Base-by-base conservation (phyloP, 768 basidiomycete species). In the Boletus patriciae region DNA sequence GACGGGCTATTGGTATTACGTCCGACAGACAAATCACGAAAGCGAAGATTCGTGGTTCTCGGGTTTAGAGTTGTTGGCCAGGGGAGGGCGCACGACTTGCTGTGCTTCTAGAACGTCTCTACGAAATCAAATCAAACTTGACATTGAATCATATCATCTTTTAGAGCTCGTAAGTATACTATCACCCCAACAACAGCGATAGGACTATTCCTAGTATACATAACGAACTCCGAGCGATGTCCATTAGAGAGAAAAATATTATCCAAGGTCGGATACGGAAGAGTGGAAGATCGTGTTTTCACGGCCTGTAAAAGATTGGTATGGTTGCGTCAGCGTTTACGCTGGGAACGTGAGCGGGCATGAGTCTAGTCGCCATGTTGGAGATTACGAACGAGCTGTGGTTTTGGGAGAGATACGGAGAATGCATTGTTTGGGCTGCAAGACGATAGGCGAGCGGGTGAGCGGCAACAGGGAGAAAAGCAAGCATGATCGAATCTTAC, bases 191-290 rank as follows among this genome's bases (percentile, higher is more conserved):
- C 23, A n/a, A 18, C 31, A 27, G 33, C 5, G 19, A 36, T 4
- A 31, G 10, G 42, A 19, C 27, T 49, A 50, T 42, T 33, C 10
- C 38, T 42, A 59, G 56, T 25, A 47, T 50, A 53, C 56, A 47
- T 31, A 43, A 41, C 52, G 51, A 63, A 46, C 43, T 15, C 38
- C 15, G 37, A 53, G 45, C 45, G 48, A 53, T 63, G 61, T 59
- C 49, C 50, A 59, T 52, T 19, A 21, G 11, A 43, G 19, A 46
- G 23, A 25, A 10, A 33, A 23, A 5, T n/a, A 55, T 34, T 7
- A 46, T 23, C 2, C 6, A 41, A 38, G 10, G 38, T 31, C 12
- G 27, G 11, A n/a, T 33, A 40, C 9, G 25, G 10, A 16, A 19
- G 19, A 48, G 40, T 55, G 34, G 29, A 51, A 23, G 16, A 1